phyloP scores from a whole-genome alignment of 495 filamentous ascomycete species.

The Alectoria sarmentosa region DNA sequence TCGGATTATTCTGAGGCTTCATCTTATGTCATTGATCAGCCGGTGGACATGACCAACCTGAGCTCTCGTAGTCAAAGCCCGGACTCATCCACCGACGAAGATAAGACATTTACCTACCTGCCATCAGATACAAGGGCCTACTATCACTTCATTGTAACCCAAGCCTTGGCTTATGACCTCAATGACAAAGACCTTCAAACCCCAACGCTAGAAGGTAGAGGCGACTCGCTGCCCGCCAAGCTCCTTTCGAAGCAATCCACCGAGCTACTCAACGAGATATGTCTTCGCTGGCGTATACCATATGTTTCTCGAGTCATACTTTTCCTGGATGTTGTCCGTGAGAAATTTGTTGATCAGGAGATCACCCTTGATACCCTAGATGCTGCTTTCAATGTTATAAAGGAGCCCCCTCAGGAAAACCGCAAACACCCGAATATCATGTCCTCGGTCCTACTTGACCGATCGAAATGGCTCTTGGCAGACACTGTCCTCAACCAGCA shows the following conservation, averaged over 20 bases:
- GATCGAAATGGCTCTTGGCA: constrained; percentile 67
- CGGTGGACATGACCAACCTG: constrained; percentile 67
- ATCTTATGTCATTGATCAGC: constrained; percentile 68
- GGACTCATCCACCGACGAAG: constrained; percentile 40
- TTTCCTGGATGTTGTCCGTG: constrained; percentile 75
- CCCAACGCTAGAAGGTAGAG: constrained; percentile 45
- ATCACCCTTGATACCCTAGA: constrained; percentile 75
- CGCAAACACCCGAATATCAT: constrained; percentile 44
- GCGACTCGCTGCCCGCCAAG: constrained; percentile 48
- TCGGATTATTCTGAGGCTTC: constrained; percentile 40
- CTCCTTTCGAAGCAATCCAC: constrained; percentile 74
- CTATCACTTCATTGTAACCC: constrained; percentile 69
- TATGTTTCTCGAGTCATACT: constrained; percentile 71
- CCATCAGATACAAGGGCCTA: constrained; percentile 75
- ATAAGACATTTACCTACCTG: constrained; percentile 71
- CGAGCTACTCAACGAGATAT: constrained; percentile 79
- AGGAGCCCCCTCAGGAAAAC: constrained; percentile 55
- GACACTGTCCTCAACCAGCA: constrained; percentile 73
- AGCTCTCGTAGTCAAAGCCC: constrained; percentile 51
- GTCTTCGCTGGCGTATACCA: constrained; percentile 85
- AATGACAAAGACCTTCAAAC: constrained; percentile 49
- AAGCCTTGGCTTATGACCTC: constrained; percentile 64
- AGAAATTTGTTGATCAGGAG: constrained; percentile 82
- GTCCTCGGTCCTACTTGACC: constrained; percentile 47
- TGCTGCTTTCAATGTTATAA: constrained; percentile 71